Percentiles rank a stretch among this genome's conserved stretches.
These are phyloP conservation scores for Termitomyces titanicus DNA, from an alignment of 768 basidiomycete species.

Conservation along the genomic window DNA sequence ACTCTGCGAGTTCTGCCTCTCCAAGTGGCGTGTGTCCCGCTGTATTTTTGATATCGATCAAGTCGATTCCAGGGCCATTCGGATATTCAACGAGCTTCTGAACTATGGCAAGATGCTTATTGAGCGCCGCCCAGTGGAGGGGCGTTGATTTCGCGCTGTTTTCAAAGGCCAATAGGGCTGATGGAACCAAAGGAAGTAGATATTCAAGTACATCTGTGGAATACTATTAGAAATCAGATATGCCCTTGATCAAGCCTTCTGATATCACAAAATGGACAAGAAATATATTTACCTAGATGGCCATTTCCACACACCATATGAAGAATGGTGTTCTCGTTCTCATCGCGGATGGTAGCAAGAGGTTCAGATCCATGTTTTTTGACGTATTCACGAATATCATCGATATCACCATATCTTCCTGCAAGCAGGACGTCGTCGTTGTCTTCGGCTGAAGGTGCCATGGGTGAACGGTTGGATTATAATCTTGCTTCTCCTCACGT, in stretches of 20 bases:
- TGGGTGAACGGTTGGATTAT: neutral
- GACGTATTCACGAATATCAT: conserved; percentile 70
- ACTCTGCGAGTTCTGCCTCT: conserved; percentile 75
- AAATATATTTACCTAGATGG: conserved; percentile 61
- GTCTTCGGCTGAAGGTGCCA: conserved; percentile 45
- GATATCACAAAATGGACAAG: conserved; percentile 7
- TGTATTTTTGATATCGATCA: conserved; percentile 75
- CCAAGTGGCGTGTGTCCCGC: conserved; percentile 75
- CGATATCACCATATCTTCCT: conserved; percentile 85
- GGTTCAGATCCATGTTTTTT: conserved; percentile 48
- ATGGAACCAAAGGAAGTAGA: conserved; percentile 58
- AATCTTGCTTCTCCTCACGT: neutral
- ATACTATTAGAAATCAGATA: conserved; percentile 45
- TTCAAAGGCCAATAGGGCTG: conserved; percentile 52
- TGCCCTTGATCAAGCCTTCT: conserved; percentile 3
- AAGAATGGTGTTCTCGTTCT: conserved; percentile 72
- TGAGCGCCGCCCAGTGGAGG: conserved; percentile 89
- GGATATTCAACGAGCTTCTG: conserved; percentile 57
- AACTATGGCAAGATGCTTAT: conserved; percentile 64
- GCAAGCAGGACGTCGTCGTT: conserved; percentile 74
- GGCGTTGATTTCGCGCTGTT: conserved; percentile 80
- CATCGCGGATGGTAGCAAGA: conserved; percentile 57
- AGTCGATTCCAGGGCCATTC: conserved; percentile 54
- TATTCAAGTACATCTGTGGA: conserved; percentile 69
- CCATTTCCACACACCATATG: conserved; percentile 93